Percentiles rank a stretch among this genome's conserved stretches.
Conservation (phyloP, 305 asterid genomes). For the Fraxinus sp. region DNA sequence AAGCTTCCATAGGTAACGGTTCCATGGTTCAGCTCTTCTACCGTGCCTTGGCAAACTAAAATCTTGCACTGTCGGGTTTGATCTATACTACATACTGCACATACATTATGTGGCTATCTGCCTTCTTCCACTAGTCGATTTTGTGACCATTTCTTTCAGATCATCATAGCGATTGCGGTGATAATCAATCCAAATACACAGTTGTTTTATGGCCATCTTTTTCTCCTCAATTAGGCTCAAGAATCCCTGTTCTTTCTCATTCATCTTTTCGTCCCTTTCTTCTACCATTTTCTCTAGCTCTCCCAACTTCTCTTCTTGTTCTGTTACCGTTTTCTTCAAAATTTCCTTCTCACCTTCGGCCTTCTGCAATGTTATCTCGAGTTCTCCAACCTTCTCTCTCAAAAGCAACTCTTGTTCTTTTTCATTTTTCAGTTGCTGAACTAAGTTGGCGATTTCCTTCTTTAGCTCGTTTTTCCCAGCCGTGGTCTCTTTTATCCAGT, state of each 20-base stretch:
- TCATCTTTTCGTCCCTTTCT: conserved; percentile 46
- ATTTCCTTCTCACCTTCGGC: conserved; percentile 44
- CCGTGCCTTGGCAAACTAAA: background rate
- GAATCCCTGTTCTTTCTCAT: conserved; percentile 40
- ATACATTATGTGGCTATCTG: conserved; percentile 38
- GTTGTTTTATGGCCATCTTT: conserved; percentile 73
- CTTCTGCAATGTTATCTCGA: conserved; percentile 37
- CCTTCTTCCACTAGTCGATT: conserved; percentile 52
- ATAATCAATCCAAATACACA: conserved; percentile 72
- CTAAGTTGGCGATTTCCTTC: conserved; percentile 40
- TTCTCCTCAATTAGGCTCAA: conserved; percentile 60
- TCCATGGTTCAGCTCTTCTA: background rate
- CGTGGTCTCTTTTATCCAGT: conserved; percentile 53
- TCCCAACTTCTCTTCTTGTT: conserved; percentile 48
- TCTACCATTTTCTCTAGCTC: conserved; percentile 39
- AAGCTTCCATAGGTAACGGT: background rate
- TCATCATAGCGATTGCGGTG: conserved; percentile 64
- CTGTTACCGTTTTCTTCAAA: conserved; percentile 32
- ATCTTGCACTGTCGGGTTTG: background rate
- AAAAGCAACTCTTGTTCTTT: conserved; percentile 35
- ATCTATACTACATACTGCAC: background rate
- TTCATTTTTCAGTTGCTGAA: conserved; percentile 48
- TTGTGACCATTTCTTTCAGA: conserved; percentile 55
- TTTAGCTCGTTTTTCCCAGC: conserved; percentile 46
- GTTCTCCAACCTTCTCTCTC: conserved; percentile 35